phyloP scores from a whole-genome alignment of 768 basidiomycete genomes.

The Mycena indigotica region DNA sequence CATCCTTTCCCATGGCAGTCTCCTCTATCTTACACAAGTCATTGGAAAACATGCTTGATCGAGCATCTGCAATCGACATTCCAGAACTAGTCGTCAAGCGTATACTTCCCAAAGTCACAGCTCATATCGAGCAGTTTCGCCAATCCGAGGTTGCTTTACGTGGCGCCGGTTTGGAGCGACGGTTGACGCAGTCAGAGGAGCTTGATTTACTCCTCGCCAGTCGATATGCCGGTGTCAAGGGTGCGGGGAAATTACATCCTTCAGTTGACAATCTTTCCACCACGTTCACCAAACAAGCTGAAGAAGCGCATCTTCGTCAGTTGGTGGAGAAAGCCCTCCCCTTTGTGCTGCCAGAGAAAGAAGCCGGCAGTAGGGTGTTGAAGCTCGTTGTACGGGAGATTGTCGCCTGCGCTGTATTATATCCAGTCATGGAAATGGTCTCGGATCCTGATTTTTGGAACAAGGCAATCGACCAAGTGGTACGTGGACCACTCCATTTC shows the following conservation, averaged over 20 bases:
- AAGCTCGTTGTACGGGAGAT: slow-evolving; percentile 80
- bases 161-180: slow-evolving; percentile 79
- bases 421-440: slow-evolving; percentile 90
- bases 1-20: slow-evolving; percentile 86
- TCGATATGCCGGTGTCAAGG: slow-evolving; percentile 66
- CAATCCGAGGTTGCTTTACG: slow-evolving; percentile 86
- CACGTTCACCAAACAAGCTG: slow-evolving; percentile 85
- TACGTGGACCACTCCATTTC: slow-evolving; percentile 42
- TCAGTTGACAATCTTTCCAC: slow-evolving; percentile 89
- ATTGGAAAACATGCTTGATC: slow-evolving; percentile 57
- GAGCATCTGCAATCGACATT: slow-evolving; percentile 65
- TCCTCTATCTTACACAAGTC: slow-evolving; percentile 72
- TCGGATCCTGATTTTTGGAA: slow-evolving; percentile 99
- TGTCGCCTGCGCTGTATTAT: slow-evolving; percentile 75
- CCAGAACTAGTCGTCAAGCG: slow-evolving; percentile 78
- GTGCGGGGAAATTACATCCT: slow-evolving; percentile 70
- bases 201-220: slow-evolving; percentile 84
- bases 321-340: slow-evolving; percentile 75
- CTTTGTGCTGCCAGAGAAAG: slow-evolving; percentile 73
- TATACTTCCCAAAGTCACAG: slow-evolving; percentile 85
- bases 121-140: slow-evolving; percentile 87
- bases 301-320: slow-evolving; percentile 80
- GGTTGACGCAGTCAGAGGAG: slow-evolving; percentile 87
- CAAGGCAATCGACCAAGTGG: slow-evolving; percentile 86
- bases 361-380: slow-evolving; percentile 69